Percentiles rank a stretch among this genome's conserved stretches.
Conservation (phyloP, 2,329 filamentous ascomycete genomes). For the Stagonosporopsis rhizophila region DNA sequence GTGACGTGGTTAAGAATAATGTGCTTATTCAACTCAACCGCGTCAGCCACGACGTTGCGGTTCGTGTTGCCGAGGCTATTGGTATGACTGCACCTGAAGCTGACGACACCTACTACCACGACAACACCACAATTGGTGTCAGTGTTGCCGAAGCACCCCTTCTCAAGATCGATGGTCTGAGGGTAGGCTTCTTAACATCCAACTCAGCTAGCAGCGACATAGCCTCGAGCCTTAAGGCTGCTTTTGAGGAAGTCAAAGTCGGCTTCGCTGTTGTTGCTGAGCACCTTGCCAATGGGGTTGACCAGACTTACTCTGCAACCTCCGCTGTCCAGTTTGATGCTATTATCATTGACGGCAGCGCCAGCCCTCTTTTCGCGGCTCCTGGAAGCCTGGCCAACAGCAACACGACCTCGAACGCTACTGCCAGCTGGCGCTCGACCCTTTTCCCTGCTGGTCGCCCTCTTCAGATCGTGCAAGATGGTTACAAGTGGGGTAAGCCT, state of each 20-base stretch:
- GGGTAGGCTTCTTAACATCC: conserved; percentile 68
- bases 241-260: conserved; percentile 61
- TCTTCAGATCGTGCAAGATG: conserved; percentile 67
- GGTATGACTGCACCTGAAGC: conserved; percentile 65
- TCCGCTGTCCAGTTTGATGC: conserved; percentile 70
- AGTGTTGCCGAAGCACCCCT: conserved; percentile 66
- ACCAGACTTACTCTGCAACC: conserved; percentile 69
- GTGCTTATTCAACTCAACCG: conserved; percentile 73
- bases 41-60: conserved; percentile 71
- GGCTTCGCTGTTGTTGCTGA: conserved; percentile 68
- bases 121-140: conserved; percentile 69
- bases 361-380: conserved; percentile 62
- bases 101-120: conserved; percentile 71
- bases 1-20: conserved; percentile 66
- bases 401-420: conserved; percentile 36
- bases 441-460: conserved; percentile 71
- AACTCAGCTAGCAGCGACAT: conserved; percentile 53
- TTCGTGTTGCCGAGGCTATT: conserved; percentile 68
- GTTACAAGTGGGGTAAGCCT: conserved; percentile 74
- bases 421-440: conserved; percentile 49
- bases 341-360: conserved; percentile 65
- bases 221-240: conserved; percentile 61
- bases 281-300: conserved; percentile 59
- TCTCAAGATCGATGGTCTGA: conserved; percentile 67
- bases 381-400: conserved; percentile 33